These are phyloP conservation scores for Laburnicola sp. DNA, from an alignment of 2,329 filamentous ascomycete species.

Conservation along the genomic window DNA sequence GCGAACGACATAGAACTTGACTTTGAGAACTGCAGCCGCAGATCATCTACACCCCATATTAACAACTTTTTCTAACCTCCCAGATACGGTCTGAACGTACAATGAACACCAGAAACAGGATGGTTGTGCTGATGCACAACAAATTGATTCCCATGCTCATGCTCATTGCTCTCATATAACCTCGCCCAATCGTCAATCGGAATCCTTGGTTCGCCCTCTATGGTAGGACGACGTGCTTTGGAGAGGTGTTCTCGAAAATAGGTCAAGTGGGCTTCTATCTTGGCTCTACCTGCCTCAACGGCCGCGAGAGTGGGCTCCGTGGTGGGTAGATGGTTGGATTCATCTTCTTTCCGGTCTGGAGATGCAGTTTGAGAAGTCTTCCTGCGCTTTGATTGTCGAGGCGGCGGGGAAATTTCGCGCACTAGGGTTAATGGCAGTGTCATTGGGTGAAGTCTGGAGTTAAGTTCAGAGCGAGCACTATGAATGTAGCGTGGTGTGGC, in stretches of 20 bases:
- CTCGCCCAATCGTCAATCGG: conserved; percentile 48
- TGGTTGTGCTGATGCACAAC: conserved; percentile 76
- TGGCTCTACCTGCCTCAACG: conserved; percentile 56
- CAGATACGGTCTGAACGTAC: conserved; percentile 11
- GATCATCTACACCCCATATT: conserved; percentile 55
- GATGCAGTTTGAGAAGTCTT: conserved; percentile 9
- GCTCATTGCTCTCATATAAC: conserved; percentile 54
- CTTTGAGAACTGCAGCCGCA: conserved; percentile 69
- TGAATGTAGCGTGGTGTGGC: too few relatives aligned
- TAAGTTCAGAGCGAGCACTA: too few relatives aligned
- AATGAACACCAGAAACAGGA: conserved; percentile 67
- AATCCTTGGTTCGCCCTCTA: conserved; percentile 38
- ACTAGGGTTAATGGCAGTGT: conserved; percentile 3
- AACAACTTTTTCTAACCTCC: background rate
- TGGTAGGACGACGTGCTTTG: conserved; percentile 26
- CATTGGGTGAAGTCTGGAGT: background rate
- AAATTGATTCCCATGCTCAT: conserved; percentile 56
- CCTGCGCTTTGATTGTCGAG: conserved; percentile 20
- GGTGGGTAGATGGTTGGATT: background rate
- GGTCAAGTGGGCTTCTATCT: conserved; percentile 53
- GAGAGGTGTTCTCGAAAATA: conserved; percentile 53
- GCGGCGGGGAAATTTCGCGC: conserved; percentile 18
- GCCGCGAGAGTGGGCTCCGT: conserved; percentile 43
- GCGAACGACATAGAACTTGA: conserved; percentile 65
- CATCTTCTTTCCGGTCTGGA: background rate